Evolutionary conservation across 2,329 filamentous ascomycete species (phyloP).

Genomic region (Nemania sp.): DNA sequence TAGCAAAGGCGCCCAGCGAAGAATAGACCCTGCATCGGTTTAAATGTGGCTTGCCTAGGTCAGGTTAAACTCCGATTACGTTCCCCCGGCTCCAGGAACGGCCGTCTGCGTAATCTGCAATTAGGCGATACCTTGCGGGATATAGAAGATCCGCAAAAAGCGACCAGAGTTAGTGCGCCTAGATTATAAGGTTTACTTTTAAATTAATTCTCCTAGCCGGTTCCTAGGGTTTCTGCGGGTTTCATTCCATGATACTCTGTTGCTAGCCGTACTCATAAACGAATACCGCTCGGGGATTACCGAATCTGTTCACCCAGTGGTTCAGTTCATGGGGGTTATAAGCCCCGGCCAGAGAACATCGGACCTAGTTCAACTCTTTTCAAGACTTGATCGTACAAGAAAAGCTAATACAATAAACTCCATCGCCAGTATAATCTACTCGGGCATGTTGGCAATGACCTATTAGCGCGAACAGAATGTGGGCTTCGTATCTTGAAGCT

Average conservation of each 20-base stretch:
- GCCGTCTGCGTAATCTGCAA: conserved; percentile 1
- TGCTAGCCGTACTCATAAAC: neutral
- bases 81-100: neutral
- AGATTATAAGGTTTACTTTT: neutral
- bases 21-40: too few species aligned
- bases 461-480: neutral
- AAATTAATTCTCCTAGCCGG: neutral
- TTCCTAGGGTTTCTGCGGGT: conserved; percentile 7
- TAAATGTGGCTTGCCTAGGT: too few species aligned
- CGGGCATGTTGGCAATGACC: neutral
- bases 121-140: neutral
- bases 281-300: neutral
- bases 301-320: neutral
- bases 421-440: too few species aligned
- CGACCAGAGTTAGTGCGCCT: neutral
- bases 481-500: neutral
- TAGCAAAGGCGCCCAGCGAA: neutral
- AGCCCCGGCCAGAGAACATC: neutral
- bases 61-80: neutral
- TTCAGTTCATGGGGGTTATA: too few species aligned
- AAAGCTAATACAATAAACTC: too few species aligned
- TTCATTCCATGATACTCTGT: neutral
- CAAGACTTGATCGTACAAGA: neutral
- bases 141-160: neutral
- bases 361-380: conserved; percentile 2